Evolutionary conservation across 2,329 filamentous ascomycete species (phyloP), one percentile per base, ranked within the genome.

Genomic region (Pseudogymnoascus pannorum): DNA sequence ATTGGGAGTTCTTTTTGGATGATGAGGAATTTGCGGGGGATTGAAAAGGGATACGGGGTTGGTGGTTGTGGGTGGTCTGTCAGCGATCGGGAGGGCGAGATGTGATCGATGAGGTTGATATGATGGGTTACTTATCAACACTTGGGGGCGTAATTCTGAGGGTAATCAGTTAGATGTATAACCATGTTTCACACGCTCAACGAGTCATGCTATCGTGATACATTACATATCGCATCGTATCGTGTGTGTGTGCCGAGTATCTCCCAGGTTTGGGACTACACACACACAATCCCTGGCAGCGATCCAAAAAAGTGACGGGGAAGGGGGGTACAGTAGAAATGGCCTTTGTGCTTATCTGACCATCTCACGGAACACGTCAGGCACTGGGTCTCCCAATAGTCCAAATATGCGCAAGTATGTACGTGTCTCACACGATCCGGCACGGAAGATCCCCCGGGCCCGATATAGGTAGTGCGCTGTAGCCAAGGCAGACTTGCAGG

Each of bases 51-150:
- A 18, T 33, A 16, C 20, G 31, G 54, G 29, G 22, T 57, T 18
- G 26, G 51, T 57, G 20, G 31, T 57, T 24, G 26, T 20, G 26
- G 33, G 16, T 38, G 36, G 18, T 36, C 8, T 42, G 38, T 11
- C 20, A 24, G 54, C 33, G 14, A 14, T 9, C 24, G 16, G 29
- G 54, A 12, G 4, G 14, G 29, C 8, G 29, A 36, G 31, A 58
- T 40, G 22, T 58, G 31, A 58, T 31, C 7, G 24, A 9, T 29
- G 57, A 12, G 33, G 7, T 24, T 58, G 29, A 58, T 38, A 35
- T 58, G 36, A 36, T 58, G 48, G 48, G 48, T 54, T 54, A 54
- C 48, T 31, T 54, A 54, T 33, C 48, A 54, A 54, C 24, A n/a
- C 6, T n/a, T 31, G n/a, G 24, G 24, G 24, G 44, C 44, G 44